These are phyloP conservation scores for Solanum pennellii DNA, from an alignment of 257 asterid genomes.

Conservation along the genomic window DNA sequence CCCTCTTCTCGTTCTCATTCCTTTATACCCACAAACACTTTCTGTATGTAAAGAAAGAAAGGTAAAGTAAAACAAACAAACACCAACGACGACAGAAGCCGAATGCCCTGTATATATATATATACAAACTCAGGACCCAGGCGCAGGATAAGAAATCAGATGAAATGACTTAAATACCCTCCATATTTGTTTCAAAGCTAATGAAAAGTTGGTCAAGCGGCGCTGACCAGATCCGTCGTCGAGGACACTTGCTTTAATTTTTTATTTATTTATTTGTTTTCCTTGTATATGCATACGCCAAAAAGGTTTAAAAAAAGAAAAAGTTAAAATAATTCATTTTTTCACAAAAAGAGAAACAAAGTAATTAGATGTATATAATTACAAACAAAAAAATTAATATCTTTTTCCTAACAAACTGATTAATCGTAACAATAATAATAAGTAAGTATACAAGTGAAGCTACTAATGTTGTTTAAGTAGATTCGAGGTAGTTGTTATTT, in stretches of 20 bases:
- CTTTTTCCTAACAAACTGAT: not conserved
- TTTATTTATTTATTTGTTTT: not conserved
- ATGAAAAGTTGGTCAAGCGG: slow-evolving; percentile 37
- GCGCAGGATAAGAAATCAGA: not conserved
- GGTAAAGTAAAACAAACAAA: not conserved
- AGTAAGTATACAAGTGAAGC: not conserved
- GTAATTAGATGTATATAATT: not conserved
- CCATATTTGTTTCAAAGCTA: not conserved
- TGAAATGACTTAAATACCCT: slow-evolving; percentile 21
- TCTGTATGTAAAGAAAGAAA: not conserved
- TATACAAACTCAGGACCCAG: not conserved
- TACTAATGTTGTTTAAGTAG: not conserved
- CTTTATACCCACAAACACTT: not conserved
- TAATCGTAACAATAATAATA: not conserved
- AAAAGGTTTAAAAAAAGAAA: not conserved
- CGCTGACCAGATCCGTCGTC: slow-evolving; percentile 58
- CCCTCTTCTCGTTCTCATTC: slow-evolving; percentile 54
- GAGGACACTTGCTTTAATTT: slow-evolving; percentile 1
- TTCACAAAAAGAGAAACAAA: not conserved
- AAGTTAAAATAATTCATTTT: not conserved
- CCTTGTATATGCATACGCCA: not conserved
- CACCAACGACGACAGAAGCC: not conserved
- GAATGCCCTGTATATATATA: not conserved
- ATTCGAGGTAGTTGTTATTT: not conserved
- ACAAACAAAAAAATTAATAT: not conserved